phyloP scores from a whole-genome alignment of 2,329 filamentous ascomycete genomes.

The Hypocrella siamensis region DNA sequence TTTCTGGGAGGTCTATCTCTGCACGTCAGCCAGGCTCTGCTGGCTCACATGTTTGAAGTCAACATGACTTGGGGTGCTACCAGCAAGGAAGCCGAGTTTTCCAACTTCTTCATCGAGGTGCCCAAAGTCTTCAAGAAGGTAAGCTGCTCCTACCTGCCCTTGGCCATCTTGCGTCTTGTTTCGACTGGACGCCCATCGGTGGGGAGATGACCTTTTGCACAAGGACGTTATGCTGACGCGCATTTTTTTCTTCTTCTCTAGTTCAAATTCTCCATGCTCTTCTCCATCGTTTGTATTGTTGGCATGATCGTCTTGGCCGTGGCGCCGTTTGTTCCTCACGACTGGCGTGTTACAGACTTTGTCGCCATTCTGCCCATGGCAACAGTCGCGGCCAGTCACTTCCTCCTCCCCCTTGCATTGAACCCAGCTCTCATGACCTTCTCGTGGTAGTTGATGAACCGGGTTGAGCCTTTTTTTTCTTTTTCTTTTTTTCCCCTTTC shows the following conservation, averaged over 20 bases:
- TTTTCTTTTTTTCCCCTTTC: too few species aligned
- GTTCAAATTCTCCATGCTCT: constrained; percentile 60
- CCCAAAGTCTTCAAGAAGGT: constrained; percentile 65
- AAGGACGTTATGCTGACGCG: constrained; percentile 11
- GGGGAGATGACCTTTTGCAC: constrained; percentile 18
- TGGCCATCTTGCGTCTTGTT: too few species aligned
- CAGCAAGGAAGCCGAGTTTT: constrained; percentile 65
- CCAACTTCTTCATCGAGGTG: constrained; percentile 75
- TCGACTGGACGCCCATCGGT: too few species aligned
- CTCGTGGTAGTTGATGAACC: constrained; percentile 40
- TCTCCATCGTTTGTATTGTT: constrained; percentile 40
- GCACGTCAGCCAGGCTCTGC: constrained; percentile 64
- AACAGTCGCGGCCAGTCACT: constrained; percentile 52
- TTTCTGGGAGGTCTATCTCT: constrained; percentile 72
- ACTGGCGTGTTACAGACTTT: constrained; percentile 54
- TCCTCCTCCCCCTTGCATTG: constrained; percentile 55
- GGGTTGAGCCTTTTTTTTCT: too few species aligned
- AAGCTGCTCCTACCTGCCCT: constrained; percentile 26
- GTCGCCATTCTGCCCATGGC: constrained; percentile 65
- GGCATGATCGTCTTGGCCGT: constrained; percentile 50
- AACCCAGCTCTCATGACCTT: constrained; percentile 73
- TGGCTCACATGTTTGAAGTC: constrained; percentile 73
- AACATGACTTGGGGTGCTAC: constrained; percentile 81
- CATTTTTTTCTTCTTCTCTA: constrained; percentile 9
- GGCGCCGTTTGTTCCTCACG: constrained; percentile 46